phyloP scores from a whole-genome alignment of 768 basidiomycete genomes.

The Chalciporus sphaerocephalus region DNA sequence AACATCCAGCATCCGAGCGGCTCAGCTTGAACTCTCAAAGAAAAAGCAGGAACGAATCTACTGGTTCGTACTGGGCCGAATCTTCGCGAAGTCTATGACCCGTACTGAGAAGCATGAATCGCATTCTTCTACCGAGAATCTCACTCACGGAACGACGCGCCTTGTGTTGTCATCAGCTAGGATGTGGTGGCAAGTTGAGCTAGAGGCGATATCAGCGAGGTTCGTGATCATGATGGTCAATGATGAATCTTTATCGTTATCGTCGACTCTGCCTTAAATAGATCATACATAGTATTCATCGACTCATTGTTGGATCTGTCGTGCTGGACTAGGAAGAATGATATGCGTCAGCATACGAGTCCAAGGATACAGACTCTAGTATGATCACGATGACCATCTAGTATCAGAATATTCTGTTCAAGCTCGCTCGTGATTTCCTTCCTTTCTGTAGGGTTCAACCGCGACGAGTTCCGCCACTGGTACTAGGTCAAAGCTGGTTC shows the following conservation, averaged over 20 bases:
- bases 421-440: too few relatives aligned
- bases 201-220: background rate
- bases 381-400: too few relatives aligned
- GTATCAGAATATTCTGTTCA: too few relatives aligned
- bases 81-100: constrained; percentile 54
- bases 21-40: background rate
- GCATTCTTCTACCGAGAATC: constrained; percentile 55
- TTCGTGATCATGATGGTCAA: constrained; percentile 11
- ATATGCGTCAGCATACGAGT: background rate
- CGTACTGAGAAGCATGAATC: constrained; percentile 46
- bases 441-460: too few relatives aligned
- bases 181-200: constrained; percentile 29
- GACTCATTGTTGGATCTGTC: constrained; percentile 22
- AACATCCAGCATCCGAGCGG: too few relatives aligned
- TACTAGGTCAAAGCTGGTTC: too few relatives aligned
- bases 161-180: constrained; percentile 59
- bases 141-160: constrained; percentile 51
- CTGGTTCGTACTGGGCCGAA: too few relatives aligned
- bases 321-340: constrained; percentile 12
- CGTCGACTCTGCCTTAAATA: constrained; percentile 22
- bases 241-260: constrained; percentile 25
- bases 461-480: too few relatives aligned
- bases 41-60: constrained; percentile 30
- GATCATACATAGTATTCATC: constrained; percentile 25
- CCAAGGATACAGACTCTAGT: too few relatives aligned